Conservation (phyloP, 2,329 filamentous ascomycete genomes). For the Fusarium sp. region DNA sequence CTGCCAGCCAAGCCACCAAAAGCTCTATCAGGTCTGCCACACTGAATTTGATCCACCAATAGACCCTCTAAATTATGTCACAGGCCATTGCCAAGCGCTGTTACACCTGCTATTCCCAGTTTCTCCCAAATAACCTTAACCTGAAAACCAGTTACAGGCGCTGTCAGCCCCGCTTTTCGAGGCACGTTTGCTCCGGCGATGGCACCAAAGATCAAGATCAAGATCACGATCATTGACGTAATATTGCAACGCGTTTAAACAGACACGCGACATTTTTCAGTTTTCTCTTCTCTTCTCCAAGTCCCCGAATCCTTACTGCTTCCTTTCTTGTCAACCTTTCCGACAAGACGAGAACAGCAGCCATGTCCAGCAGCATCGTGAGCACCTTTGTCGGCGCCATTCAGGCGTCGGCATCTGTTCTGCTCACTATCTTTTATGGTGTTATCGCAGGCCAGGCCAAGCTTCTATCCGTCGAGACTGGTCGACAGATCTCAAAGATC, state of each 20-base stretch:
- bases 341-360: neutral
- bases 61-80: neutral
- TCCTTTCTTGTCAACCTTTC: neutral
- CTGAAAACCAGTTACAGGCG: neutral
- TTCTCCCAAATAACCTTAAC: slow-evolving; percentile 23
- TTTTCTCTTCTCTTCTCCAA: neutral
- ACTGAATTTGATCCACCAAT: slow-evolving; percentile 8
- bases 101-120: neutral
- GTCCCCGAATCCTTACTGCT: neutral
- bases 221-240: slow-evolving; percentile 23
- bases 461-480: slow-evolving; percentile 34
- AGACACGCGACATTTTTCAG: neutral
- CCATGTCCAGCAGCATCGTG: slow-evolving; percentile 26
- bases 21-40: neutral
- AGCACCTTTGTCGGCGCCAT: slow-evolving; percentile 35
- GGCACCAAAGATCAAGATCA: neutral
- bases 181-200: slow-evolving; percentile 25
- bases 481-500: slow-evolving; percentile 31
- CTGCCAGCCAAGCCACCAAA: neutral
- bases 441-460: slow-evolving; percentile 28
- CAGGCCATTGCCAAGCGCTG: neutral
- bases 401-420: slow-evolving; percentile 36
- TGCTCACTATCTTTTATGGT: slow-evolving; percentile 35
- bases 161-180: slow-evolving; percentile 12
- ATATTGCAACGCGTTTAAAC: slow-evolving; percentile 1